Percentiles rank a stretch among this genome's conserved stretches.
Evolutionary conservation across 139 green algal species (phyloP).

Genomic region (Astrephomene gubernaculifera): DNA sequence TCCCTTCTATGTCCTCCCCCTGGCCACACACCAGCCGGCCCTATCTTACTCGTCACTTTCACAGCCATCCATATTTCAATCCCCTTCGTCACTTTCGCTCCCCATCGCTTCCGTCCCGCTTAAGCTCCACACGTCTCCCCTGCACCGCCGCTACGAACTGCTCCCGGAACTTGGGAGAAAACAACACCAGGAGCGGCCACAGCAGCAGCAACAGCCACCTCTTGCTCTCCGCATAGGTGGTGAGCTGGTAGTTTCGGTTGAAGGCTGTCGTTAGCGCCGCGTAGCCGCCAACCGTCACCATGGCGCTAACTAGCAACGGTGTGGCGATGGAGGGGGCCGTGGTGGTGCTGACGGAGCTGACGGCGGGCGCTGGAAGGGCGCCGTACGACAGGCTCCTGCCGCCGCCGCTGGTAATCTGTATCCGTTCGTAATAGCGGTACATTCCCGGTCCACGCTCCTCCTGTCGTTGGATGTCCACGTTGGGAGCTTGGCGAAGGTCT

Average conservation of each 20-base stretch:
- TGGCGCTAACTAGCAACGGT: conserved; percentile 35
- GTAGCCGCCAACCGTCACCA: conserved; percentile 47
- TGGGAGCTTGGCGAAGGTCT: conserved; percentile 16
- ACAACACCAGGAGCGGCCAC: conserved; percentile 57
- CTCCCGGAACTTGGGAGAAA: conserved; percentile 43
- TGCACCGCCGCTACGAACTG: conserved; percentile 54
- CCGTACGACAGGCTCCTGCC: not conserved
- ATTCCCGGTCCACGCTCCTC: conserved; percentile 35
- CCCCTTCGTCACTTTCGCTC: too few species aligned
- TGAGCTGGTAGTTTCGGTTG: conserved; percentile 53
- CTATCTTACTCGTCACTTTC: too few species aligned
- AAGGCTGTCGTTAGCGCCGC: conserved; percentile 54
- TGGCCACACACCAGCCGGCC: too few species aligned
- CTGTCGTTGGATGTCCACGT: conserved; percentile 36
- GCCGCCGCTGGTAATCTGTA: conserved; percentile 55
- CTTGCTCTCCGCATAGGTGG: conserved; percentile 45
- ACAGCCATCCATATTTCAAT: too few species aligned
- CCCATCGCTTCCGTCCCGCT: not conserved
- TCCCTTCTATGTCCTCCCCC: too few species aligned
- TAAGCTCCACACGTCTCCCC: conserved; percentile 10
- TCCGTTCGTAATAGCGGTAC: conserved; percentile 64
- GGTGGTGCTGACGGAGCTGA: not conserved
- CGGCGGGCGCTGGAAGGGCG: not conserved
- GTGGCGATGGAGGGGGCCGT: not conserved
- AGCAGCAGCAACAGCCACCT: conserved; percentile 48